Conservation (phyloP, 2,329 filamentous ascomycete genomes). For the Beauveria caledonica region DNA sequence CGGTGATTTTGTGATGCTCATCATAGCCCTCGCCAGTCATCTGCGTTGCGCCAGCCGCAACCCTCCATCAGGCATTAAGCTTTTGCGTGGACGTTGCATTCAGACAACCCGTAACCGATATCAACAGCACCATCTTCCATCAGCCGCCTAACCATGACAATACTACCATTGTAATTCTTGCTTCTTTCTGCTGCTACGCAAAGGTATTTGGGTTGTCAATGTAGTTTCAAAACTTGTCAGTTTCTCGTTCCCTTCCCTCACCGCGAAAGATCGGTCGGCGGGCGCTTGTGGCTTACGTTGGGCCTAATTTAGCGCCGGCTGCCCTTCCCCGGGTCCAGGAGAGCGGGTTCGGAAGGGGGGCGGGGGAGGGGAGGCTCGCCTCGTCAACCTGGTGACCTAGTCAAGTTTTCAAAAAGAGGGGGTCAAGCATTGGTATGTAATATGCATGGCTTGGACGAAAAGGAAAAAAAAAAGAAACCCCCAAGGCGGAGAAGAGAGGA, state of each 20-base stretch:
- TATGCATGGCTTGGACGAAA: neutral
- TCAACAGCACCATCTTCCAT: too few relatives aligned
- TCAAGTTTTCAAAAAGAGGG: neutral
- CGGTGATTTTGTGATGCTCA: too few relatives aligned
- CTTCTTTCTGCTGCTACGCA: too few relatives aligned
- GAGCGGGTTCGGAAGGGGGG: neutral
- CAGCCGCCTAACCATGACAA: too few relatives aligned
- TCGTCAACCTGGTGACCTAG: neutral
- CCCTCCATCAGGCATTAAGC: too few relatives aligned
- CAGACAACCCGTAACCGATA: too few relatives aligned
- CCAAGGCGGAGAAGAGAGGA: neutral
- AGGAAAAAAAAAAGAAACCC: neutral
- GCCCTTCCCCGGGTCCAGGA: conserved; percentile 4
- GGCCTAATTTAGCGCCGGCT: neutral
- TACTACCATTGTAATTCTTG: too few relatives aligned
- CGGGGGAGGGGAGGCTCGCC: neutral
- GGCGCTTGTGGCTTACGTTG: conserved; percentile 1
- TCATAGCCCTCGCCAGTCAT: too few relatives aligned
- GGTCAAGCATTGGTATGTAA: neutral
- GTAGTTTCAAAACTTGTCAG: too few relatives aligned
- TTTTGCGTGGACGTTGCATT: too few relatives aligned
- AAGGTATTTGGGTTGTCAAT: too few relatives aligned
- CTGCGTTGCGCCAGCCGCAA: too few relatives aligned
- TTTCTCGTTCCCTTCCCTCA: neutral
- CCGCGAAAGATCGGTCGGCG: conserved; percentile 4